Evolutionary conservation across 106 monocot genomes (phyloP).

Genomic region (Narthecium ossifragum): DNA sequence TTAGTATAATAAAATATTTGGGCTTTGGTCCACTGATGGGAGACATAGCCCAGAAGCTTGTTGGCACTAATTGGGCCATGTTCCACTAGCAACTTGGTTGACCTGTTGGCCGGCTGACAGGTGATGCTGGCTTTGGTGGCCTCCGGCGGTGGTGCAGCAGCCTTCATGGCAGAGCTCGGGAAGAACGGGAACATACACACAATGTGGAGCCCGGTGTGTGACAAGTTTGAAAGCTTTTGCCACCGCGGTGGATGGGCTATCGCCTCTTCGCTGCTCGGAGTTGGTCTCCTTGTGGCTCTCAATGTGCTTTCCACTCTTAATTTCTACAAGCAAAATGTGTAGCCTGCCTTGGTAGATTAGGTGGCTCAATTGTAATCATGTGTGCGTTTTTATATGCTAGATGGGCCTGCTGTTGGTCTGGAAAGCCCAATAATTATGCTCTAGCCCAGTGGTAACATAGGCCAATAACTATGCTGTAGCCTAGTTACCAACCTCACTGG

Average conservation of each 20-base stretch:
- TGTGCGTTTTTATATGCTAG: too few species aligned
- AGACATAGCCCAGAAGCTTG: background rate
- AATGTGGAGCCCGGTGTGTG: conserved; percentile 68
- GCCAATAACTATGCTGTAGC: too few species aligned
- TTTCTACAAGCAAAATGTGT: too few species aligned
- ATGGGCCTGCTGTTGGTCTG: too few species aligned
- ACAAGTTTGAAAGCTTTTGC: conserved; percentile 50
- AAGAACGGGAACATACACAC: conserved; percentile 60
- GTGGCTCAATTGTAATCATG: too few species aligned
- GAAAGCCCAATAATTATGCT: too few species aligned
- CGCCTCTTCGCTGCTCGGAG: conserved; percentile 32
- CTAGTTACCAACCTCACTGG: too few species aligned
- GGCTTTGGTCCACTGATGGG: background rate
- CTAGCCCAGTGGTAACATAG: too few species aligned
- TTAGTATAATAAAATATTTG: background rate
- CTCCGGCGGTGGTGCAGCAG: conserved; percentile 40
- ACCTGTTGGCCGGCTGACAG: conserved; percentile 8
- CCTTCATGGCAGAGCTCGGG: conserved; percentile 46
- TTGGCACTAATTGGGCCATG: too few species aligned
- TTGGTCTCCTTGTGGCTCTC: conserved; percentile 30
- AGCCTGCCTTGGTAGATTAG: too few species aligned
- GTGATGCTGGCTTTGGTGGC: conserved; percentile 42
- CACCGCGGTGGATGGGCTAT: conserved; percentile 35
- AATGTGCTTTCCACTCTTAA: conserved; percentile 23
- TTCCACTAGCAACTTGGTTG: too few species aligned